Conservation (phyloP, 148 eudicot genomes). For the Limonium bicolor region DNA sequence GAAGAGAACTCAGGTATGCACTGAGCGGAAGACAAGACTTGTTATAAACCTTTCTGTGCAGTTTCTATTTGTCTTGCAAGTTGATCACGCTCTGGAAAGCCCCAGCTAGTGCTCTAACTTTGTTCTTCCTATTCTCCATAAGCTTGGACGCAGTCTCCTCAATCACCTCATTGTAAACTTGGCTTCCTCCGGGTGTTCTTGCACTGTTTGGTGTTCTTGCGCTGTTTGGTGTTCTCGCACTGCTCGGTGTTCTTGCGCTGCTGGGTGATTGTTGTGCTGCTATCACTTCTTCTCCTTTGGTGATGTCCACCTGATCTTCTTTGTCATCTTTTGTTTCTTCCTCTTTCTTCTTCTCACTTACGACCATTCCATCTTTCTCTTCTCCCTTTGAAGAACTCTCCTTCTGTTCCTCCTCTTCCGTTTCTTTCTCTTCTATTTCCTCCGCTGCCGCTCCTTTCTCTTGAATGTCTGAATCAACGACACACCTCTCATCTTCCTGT, state of each 20-base stretch:
- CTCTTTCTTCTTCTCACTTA: background rate
- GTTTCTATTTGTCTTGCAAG: conserved; percentile 35
- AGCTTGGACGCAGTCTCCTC: conserved; percentile 52
- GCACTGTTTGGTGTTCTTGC: background rate
- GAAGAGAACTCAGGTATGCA: no score
- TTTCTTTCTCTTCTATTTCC: background rate
- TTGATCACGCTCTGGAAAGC: conserved; percentile 69
- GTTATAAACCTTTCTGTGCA: no score
- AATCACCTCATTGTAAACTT: conserved; percentile 44
- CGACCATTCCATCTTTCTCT: conserved; percentile 8
- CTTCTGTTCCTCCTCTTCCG: conserved; percentile 7
- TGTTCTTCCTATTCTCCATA: conserved; percentile 40
- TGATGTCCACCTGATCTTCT: no score
- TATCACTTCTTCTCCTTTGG: background rate
- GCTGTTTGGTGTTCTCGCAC: background rate
- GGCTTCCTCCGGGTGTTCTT: conserved; percentile 9
- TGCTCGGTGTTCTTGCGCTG: background rate
- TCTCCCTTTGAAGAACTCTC: conserved; percentile 8
- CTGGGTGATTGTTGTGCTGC: no score
- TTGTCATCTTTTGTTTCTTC: background rate
- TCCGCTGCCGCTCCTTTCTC: background rate
- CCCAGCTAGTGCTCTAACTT: conserved; percentile 61
- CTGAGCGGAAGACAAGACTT: no score
- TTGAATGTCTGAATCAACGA: background rate
- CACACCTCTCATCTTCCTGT: conserved; percentile 1